phyloP scores from a whole-genome alignment of 148 eudicot species.

The Vaccinium darrowii region DNA sequence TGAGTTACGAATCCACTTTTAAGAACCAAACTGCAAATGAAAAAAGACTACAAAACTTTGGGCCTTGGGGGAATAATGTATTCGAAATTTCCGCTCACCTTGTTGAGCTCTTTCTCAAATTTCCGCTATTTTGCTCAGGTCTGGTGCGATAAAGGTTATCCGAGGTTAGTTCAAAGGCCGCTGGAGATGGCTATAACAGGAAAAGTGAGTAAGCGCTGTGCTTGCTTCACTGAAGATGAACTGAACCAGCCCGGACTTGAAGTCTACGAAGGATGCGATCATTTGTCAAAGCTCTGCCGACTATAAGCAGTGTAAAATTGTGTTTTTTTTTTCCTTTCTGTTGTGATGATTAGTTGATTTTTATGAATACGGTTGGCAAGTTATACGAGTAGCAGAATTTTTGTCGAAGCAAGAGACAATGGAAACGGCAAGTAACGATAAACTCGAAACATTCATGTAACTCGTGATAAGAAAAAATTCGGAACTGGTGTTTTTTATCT shows the following conservation, averaged over 20 bases:
- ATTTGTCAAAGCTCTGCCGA: conserved; percentile 42
- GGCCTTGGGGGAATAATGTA: background rate
- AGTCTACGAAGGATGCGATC: conserved; percentile 71
- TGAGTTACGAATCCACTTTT: background rate
- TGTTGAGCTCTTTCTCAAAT: conserved; percentile 7
- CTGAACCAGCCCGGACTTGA: conserved; percentile 63
- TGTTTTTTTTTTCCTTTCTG: background rate
- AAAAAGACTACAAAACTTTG: background rate
- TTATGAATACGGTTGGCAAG: background rate
- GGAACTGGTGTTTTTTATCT: background rate
- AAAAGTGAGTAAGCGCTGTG: conserved; percentile 89
- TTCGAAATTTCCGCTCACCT: background rate
- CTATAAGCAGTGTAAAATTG: conserved; percentile 15
- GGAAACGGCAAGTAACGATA: too few relatives aligned
- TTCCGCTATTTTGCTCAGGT: conserved; percentile 42
- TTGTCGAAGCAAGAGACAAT: background rate
- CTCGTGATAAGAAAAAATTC: background rate
- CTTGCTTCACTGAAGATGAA: conserved; percentile 58
- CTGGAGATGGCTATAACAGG: conserved; percentile 85
- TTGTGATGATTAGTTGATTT: background rate
- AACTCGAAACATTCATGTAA: background rate
- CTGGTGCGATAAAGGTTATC: conserved; percentile 89
- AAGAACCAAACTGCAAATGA: background rate
- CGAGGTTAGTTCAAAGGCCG: conserved; percentile 84
- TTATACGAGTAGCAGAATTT: background rate